Percentiles rank a stretch among this genome's conserved stretches.
These are phyloP conservation scores for Evansstolkia leycettana DNA, from an alignment of 495 filamentous ascomycete species.

Conservation along the genomic window DNA sequence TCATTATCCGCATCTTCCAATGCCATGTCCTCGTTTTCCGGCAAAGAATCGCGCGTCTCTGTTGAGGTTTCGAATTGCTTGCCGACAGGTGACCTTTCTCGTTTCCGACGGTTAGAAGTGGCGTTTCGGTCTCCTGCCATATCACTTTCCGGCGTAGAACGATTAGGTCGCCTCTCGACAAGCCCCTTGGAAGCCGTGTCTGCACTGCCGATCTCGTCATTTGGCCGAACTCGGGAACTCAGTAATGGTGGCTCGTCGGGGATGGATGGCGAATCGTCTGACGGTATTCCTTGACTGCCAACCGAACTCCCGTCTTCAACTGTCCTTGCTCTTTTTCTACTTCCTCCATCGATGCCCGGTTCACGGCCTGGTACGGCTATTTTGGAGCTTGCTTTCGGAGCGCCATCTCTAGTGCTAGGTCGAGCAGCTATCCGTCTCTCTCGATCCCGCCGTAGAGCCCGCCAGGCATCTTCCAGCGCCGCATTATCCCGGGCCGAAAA, in stretches of 20 bases:
- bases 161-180: constrained; percentile 4
- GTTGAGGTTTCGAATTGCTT: constrained; percentile 8
- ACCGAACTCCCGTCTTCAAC: constrained; percentile 13
- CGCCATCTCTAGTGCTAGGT: constrained; percentile 17
- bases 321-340: constrained; percentile 13
- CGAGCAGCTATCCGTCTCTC: constrained; percentile 17
- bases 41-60: constrained; percentile 9
- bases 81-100: constrained; percentile 14
- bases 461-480: constrained; percentile 63
- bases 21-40: constrained; percentile 7
- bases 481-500: constrained; percentile 66
- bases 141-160: constrained; percentile 5
- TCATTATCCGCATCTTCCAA: constrained; percentile 9
- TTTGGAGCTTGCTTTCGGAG: constrained; percentile 24
- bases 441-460: constrained; percentile 34
- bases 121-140: constrained; percentile 3
- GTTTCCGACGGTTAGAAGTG: constrained; percentile 9
- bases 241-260: constrained; percentile 7
- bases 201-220: constrained; percentile 5
- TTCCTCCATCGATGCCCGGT: constrained; percentile 19
- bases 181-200: constrained; percentile 3
- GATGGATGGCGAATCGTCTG: constrained; percentile 6
- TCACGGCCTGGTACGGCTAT: constrained; percentile 34
- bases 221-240: constrained; percentile 5
- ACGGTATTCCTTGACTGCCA: constrained; percentile 15